These are phyloP conservation scores for Coemansia asiatica DNA, from an alignment of 192 early-diverging fungal species.

Conservation along the genomic window DNA sequence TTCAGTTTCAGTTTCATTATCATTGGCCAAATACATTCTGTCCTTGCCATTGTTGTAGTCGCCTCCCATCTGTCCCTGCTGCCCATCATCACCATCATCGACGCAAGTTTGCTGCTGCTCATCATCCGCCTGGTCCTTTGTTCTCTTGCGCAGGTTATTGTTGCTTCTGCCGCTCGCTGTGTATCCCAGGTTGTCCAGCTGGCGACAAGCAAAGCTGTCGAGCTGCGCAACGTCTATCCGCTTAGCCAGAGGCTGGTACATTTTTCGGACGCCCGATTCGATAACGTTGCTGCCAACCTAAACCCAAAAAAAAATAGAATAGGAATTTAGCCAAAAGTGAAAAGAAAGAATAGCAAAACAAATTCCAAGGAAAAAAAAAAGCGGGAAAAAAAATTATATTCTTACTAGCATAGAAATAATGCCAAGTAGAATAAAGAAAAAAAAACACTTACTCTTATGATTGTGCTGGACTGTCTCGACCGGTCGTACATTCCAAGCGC, in stretches of 20 bases:
- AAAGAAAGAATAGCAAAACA: constrained; percentile 1
- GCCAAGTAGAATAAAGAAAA: too few relatives aligned
- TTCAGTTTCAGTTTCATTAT: too few relatives aligned
- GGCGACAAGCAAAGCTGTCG: constrained; percentile 74
- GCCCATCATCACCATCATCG: constrained; percentile 2
- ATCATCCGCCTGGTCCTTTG: constrained; percentile 32
- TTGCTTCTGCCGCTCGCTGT: background rate
- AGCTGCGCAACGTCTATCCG: constrained; percentile 71
- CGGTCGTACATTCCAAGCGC: constrained; percentile 72
- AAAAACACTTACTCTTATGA: constrained; percentile 59
- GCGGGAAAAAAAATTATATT: constrained; percentile 4
- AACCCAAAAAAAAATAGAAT: background rate
- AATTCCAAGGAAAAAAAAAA: background rate
- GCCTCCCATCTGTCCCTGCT: background rate
- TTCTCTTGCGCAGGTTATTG: constrained; percentile 36
- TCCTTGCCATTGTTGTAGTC: constrained; percentile 9
- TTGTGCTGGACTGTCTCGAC: constrained; percentile 63
- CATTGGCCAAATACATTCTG: background rate
- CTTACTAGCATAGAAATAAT: too few relatives aligned
- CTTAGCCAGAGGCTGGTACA: constrained; percentile 73
- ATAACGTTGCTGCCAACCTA: constrained; percentile 69
- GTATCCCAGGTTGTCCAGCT: constrained; percentile 65
- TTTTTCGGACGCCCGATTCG: constrained; percentile 69
- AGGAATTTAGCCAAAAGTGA: background rate
- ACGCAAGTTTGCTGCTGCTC: background rate